Percentiles rank a stretch among this genome's conserved stretches.
These are phyloP conservation scores for Trichoderma afroharzianum DNA, from an alignment of 2,329 filamentous ascomycete genomes.

Conservation along the genomic window DNA sequence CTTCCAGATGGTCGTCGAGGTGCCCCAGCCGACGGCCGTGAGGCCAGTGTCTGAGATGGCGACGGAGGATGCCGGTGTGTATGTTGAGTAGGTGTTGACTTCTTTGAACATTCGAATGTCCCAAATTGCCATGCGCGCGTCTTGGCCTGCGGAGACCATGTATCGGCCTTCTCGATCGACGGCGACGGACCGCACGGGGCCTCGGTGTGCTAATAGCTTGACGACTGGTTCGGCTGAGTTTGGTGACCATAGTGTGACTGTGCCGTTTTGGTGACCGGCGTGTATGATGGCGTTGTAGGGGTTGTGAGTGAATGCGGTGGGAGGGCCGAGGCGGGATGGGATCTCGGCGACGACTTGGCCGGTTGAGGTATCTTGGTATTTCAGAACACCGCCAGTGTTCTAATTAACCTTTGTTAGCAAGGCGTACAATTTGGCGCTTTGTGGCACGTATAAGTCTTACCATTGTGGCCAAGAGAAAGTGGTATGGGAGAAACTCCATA, in stretches of 20 bases:
- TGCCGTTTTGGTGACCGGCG: slow-evolving; percentile 90
- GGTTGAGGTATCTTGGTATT: slow-evolving; percentile 94
- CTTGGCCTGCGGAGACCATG: slow-evolving; percentile 91
- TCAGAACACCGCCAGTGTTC: slow-evolving; percentile 78
- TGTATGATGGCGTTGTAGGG: slow-evolving; percentile 89
- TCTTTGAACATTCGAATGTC: slow-evolving; percentile 93
- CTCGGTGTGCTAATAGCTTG: slow-evolving; percentile 84
- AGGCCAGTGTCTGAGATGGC: slow-evolving; percentile 86
- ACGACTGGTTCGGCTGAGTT: slow-evolving; percentile 83
- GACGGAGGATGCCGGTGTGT: slow-evolving; percentile 76
- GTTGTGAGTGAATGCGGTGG: slow-evolving; percentile 82
- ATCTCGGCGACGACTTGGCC: slow-evolving; percentile 84
- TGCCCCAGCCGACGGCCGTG: slow-evolving; percentile 88
- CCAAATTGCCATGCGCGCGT: slow-evolving; percentile 91
- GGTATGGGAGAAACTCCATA: slow-evolving; percentile 94
- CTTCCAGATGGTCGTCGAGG: slow-evolving; percentile 85
- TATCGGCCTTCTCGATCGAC: slow-evolving; percentile 88
- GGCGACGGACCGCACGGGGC: slow-evolving; percentile 80
- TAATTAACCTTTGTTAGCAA: slow-evolving; percentile 24
- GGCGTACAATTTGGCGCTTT: accelerated
- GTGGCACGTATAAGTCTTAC: slow-evolving; percentile 42
- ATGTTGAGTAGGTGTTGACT: slow-evolving; percentile 82
- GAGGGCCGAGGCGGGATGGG: slow-evolving; percentile 77
- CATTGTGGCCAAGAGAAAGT: slow-evolving; percentile 86
- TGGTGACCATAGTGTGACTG: slow-evolving; percentile 92